Conservation (phyloP, 352 stramenopile species). For the Phytophthora pistaciae region DNA sequence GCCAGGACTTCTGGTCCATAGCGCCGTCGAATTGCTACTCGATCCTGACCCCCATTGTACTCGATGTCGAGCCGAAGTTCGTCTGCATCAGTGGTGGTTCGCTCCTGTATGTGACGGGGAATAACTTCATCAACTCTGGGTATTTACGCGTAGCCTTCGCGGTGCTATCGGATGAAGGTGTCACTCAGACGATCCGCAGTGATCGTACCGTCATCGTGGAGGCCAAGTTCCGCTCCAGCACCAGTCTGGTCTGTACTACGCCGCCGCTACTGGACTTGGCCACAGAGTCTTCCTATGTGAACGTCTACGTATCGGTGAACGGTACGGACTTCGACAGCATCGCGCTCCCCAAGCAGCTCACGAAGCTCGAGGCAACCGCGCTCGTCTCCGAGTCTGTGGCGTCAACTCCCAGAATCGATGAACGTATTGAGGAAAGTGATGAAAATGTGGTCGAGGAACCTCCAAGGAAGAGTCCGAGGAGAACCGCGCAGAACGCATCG, state of each 20-base stretch:
- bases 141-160: conserved; percentile 59
- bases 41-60: conserved; percentile 43
- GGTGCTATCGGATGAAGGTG: conserved; percentile 22
- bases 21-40: conserved; percentile 51
- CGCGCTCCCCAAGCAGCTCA: conserved; percentile 42
- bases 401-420: conserved; percentile 10
- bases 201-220: conserved; percentile 49
- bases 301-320: conserved; percentile 63
- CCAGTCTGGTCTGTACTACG: conserved; percentile 51
- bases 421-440: conserved; percentile 24
- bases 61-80: conserved; percentile 51
- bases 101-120: conserved; percentile 47
- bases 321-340: conserved; percentile 75
- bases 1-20: conserved; percentile 70
- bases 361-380: conserved; percentile 27
- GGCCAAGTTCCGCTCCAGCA: conserved; percentile 60
- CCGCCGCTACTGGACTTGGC: conserved; percentile 42
- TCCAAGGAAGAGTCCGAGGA: conserved; percentile 10
- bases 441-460: conserved; percentile 6
- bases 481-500: background rate
- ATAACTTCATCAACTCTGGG: conserved; percentile 61
- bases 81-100: conserved; percentile 54
- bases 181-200: conserved; percentile 5
- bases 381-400: background rate
- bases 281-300: conserved; percentile 27